Base-by-base conservation (phyloP, 192 early-diverging fungal genomes). In the Coemansia sp. region DNA sequence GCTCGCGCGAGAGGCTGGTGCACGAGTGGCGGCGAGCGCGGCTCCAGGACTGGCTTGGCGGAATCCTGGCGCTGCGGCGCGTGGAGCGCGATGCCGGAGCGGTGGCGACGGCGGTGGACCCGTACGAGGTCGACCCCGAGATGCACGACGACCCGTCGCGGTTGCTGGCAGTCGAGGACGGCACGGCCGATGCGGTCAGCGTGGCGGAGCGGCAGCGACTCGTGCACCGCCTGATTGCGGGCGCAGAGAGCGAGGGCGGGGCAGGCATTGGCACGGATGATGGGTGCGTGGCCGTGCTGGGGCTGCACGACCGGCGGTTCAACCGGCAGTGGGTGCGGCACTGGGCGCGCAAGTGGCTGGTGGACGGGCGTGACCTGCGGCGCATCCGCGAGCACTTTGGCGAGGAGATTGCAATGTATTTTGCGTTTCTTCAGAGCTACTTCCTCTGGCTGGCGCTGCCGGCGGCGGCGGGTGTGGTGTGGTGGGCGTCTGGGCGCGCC, bases 401-500 rank as follows among this genome's bases (percentile, higher is more conserved):
- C 52, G 92, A 95, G 60, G 88, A 91, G 63, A 79, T 92, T 28
- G 91, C 90, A n/a, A 85, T 81, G 71, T 95, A 97, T 71, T 97
- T 97, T 81, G 92, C 91, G 10, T 97, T 95, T 66, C 62, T 95
- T 3, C 91, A 94, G 69, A 89, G 82, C 58, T 97, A 95, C 72
- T 78, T 89, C 30, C 41, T 88, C 9, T 89, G 83, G 78, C 74
- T 97, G 20, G 65, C 82, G 20, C 51, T 73, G 3, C 91, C 90
- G 9, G 64, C 92, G 1, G 76, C 72, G 4, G 41, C 86, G 7
- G 92, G 93, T 11, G 29, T 82, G 7, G 18, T 84, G 6, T 73
- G 80, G 46, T 85, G 84, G 50, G 60, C 81, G 5, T 60, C 68
- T 19, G 59, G 79, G 20, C 50, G 58, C 27, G 58, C 63, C 9